phyloP scores from a whole-genome alignment of 345 rosid genomes.

The Heritiera littoralis region DNA sequence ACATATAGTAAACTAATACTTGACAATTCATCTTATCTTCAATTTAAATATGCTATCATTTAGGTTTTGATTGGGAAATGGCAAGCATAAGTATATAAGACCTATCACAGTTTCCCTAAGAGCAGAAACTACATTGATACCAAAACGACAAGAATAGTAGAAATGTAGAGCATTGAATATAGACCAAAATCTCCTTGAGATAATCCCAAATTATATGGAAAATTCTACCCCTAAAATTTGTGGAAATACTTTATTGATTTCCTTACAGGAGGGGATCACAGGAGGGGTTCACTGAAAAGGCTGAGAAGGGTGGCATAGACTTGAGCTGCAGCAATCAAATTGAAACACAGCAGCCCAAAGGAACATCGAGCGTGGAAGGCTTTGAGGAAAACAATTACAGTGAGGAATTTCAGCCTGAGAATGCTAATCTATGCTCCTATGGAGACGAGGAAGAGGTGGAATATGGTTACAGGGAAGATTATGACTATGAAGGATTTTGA shows the following conservation, averaged over 20 bases:
- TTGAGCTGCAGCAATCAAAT: neutral
- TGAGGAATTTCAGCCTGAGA: neutral
- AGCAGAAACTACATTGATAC: neutral
- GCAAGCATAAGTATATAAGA: neutral
- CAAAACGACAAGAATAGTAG: neutral
- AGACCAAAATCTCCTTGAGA: neutral
- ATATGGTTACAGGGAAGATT: neutral
- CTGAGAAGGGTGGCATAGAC: neutral
- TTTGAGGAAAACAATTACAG: constrained; percentile 1
- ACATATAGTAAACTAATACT: neutral
- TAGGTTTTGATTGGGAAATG: neutral
- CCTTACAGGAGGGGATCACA: neutral
- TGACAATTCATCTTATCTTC: neutral
- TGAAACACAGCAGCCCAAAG: neutral
- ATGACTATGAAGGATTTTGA: constrained; percentile 6
- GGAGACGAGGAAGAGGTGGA: neutral
- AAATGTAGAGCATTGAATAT: neutral
- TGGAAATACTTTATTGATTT: neutral
- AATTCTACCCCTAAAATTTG: neutral
- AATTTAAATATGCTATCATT: neutral
- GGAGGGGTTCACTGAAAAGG: neutral
- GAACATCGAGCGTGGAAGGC: neutral
- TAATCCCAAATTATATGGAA: neutral
- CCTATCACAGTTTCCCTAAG: neutral
- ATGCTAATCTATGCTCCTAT: neutral